A percentile compares a stretch with the other conserved stretches of the same genome.
Evolutionary conservation across 768 basidiomycete genomes (phyloP).

Genomic region (Suillus discolor): DNA sequence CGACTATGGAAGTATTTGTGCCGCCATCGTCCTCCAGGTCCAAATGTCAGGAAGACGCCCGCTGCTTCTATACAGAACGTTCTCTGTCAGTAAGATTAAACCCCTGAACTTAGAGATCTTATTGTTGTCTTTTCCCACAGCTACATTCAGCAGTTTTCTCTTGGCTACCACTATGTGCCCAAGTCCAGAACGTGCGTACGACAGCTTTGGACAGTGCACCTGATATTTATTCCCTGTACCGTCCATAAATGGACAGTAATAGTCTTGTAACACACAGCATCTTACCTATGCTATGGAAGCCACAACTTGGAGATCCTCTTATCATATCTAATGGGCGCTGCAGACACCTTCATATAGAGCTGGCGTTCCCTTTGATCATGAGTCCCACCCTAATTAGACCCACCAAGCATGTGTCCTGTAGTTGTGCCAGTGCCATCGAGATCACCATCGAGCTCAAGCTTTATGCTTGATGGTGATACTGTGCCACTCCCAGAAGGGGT

Average conservation of each 20-base stretch:
- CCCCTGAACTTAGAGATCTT: not conserved
- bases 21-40: not conserved
- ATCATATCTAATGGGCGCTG: not conserved
- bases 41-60: not conserved
- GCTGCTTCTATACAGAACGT: not conserved
- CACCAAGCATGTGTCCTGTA: not conserved
- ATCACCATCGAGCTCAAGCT: not conserved
- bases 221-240: not conserved
- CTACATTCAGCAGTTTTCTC: not conserved
- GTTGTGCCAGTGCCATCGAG: not conserved
- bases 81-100: not conserved
- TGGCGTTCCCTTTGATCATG: not conserved
- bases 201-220: not conserved
- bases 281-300: not conserved
- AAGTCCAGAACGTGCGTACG: not conserved
- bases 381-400: not conserved
- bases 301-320: not conserved
- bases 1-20: not conserved
- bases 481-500: not conserved
- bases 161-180: not conserved
- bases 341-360: conserved; percentile 3
- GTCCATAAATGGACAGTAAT: not conserved
- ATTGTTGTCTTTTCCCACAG: not conserved
- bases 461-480: not conserved
- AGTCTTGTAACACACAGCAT: not conserved